phyloP scores from a whole-genome alignment of 1,284 basidiomycete species.

The Agaricales sp. region DNA sequence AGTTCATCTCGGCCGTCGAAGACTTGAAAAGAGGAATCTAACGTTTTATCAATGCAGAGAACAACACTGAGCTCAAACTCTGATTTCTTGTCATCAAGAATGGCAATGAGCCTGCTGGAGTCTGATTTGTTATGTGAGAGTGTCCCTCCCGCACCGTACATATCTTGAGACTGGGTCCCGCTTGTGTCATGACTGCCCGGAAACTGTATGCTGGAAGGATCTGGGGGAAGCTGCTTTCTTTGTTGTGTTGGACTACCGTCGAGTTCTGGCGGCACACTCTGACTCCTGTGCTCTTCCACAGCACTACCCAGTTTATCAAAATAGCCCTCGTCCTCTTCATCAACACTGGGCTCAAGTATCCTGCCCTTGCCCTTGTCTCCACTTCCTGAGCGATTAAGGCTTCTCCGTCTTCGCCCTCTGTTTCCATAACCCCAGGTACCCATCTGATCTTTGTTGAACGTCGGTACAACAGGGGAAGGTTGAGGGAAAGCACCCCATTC shows the following conservation, averaged over 20 bases:
- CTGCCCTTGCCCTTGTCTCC: slow-evolving; percentile 12
- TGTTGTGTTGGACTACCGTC: slow-evolving; percentile 29
- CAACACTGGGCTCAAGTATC: slow-evolving; percentile 11
- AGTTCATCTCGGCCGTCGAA: slow-evolving; percentile 35
- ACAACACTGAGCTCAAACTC: slow-evolving; percentile 58
- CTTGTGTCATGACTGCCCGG: not conserved
- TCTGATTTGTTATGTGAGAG: slow-evolving; percentile 41
- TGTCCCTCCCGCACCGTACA: slow-evolving; percentile 40
- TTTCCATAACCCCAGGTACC: slow-evolving; percentile 12
- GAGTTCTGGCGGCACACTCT: slow-evolving; percentile 45
- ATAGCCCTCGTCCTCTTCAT: slow-evolving; percentile 18
- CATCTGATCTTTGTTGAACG: slow-evolving; percentile 32
- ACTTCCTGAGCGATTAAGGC: slow-evolving; percentile 4
- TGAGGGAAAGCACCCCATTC: slow-evolving; percentile 83
- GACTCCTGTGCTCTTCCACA: slow-evolving; percentile 27
- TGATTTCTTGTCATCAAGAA: slow-evolving; percentile 41
- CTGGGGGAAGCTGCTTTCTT: slow-evolving; percentile 19
- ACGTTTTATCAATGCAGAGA: slow-evolving; percentile 6
- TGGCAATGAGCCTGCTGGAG: slow-evolving; percentile 41
- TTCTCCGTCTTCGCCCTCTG: slow-evolving; percentile 5
- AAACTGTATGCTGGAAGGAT: slow-evolving; percentile 9
- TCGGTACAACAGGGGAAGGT: slow-evolving; percentile 50
- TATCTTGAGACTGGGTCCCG: slow-evolving; percentile 8
- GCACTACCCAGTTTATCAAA: slow-evolving; percentile 4
- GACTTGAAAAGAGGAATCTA: slow-evolving; percentile 10